A percentile compares a stretch with the other conserved stretches of the same genome.
These are phyloP conservation scores for Scutellaria baicalensis DNA, from an alignment of 257 asterid genomes.

Conservation along the genomic window DNA sequence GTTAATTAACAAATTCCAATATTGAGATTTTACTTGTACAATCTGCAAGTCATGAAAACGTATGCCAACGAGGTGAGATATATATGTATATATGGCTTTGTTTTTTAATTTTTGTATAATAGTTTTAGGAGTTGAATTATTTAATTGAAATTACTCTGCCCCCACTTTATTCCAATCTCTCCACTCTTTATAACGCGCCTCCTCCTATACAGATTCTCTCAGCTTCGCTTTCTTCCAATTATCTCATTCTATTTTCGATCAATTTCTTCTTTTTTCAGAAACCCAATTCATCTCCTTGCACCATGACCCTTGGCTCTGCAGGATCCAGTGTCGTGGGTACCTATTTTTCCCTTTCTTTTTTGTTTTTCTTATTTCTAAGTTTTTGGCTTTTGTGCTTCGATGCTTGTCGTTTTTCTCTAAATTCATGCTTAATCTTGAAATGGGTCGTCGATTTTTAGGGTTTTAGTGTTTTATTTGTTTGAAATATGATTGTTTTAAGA, in stretches of 20 bases:
- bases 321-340: conserved; percentile 42
- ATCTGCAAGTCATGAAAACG: too few species aligned
- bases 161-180: background rate
- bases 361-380: background rate
- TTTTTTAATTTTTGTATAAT: too few species aligned
- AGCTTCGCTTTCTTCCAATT: conserved; percentile 3
- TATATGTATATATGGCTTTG: too few species aligned
- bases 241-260: conserved; percentile 17
- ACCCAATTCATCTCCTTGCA: conserved; percentile 2
- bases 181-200: background rate
- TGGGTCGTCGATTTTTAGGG: background rate
- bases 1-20: too few species aligned
- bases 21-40: too few species aligned
- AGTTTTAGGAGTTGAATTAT: background rate
- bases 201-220: conserved; percentile 6
- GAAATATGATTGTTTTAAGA: background rate
- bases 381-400: background rate
- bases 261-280: conserved; percentile 16
- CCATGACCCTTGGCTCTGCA: conserved; percentile 44
- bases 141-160: conserved; percentile 2
- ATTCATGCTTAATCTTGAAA: background rate
- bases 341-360: background rate
- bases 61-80: too few species aligned
- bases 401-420: background rate
- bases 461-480: background rate